These are phyloP conservation scores for Rhizopus sp. DNA, from an alignment of 371 early-diverging fungal species.

Conservation along the genomic window DNA sequence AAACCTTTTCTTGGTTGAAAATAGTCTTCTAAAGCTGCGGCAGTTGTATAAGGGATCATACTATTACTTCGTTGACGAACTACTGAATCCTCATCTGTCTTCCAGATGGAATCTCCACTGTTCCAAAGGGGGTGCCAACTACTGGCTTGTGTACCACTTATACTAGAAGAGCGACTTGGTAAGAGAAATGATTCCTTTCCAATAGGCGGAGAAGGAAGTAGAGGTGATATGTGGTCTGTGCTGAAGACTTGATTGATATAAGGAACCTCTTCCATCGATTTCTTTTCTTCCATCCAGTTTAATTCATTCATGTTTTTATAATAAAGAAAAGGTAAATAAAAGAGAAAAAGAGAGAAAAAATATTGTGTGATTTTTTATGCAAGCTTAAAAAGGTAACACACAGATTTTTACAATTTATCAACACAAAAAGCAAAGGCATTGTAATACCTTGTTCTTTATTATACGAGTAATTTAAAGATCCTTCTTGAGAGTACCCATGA, in stretches of 20 bases:
- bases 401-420: neutral
- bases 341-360: neutral
- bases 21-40: neutral
- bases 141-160: neutral
- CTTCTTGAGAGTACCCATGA: conserved; percentile 96
- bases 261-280: neutral
- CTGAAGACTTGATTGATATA: neutral
- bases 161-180: neutral
- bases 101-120: conserved; percentile 2
- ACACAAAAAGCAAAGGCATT: no score
- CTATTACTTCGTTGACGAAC: neutral
- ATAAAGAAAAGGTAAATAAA: neutral
- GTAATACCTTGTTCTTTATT: neutral
- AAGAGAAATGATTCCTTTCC: neutral
- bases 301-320: no score
- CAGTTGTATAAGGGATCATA: neutral
- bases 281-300: neutral
- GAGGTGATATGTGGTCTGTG: neutral
- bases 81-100: neutral
- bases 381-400: neutral
- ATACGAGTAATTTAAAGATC: conserved; percentile 44
- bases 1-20: neutral
- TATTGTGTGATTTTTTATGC: neutral
- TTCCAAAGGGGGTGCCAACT: conserved; percentile 46
- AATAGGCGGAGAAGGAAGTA: neutral